These are phyloP conservation scores for Chamaenerion angustifolium DNA, from an alignment of 345 rosid species.

Conservation along the genomic window DNA sequence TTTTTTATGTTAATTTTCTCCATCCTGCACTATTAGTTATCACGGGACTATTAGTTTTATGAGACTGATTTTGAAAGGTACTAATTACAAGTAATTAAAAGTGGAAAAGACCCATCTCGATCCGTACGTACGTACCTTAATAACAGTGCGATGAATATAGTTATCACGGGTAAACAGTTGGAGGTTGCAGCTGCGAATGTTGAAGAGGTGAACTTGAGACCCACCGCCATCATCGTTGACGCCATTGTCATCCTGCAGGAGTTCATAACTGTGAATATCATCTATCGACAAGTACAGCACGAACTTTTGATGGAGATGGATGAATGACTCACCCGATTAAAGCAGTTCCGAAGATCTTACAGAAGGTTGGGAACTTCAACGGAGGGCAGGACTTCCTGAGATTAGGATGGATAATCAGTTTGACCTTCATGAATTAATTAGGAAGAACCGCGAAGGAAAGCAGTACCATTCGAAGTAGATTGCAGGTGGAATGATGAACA, in stretches of 20 bases:
- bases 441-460: neutral
- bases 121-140: slow-evolving; percentile 12
- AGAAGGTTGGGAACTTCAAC: slow-evolving; percentile 6
- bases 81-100: no score
- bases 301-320: neutral
- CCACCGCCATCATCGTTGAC: slow-evolving; percentile 8
- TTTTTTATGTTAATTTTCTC: slow-evolving; percentile 12
- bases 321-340: slow-evolving; percentile 7
- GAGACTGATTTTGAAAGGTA: no score
- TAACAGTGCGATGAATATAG: slow-evolving; percentile 14
- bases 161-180: slow-evolving; percentile 8
- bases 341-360: slow-evolving; percentile 14
- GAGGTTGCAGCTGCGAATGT: slow-evolving; percentile 8
- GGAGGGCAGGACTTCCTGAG: slow-evolving; percentile 9
- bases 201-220: slow-evolving; percentile 12
- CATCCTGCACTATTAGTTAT: slow-evolving; percentile 5
- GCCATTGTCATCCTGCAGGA: slow-evolving; percentile 5
- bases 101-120: no score
- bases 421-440: no score
- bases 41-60: no score
- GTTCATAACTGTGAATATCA: no score
- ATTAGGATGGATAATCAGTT: neutral
- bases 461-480: slow-evolving; percentile 10
- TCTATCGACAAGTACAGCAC: no score
- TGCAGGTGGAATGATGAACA: slow-evolving; percentile 11